Conservation (phyloP, 345 rosid genomes). For the Psidium guajava region DNA sequence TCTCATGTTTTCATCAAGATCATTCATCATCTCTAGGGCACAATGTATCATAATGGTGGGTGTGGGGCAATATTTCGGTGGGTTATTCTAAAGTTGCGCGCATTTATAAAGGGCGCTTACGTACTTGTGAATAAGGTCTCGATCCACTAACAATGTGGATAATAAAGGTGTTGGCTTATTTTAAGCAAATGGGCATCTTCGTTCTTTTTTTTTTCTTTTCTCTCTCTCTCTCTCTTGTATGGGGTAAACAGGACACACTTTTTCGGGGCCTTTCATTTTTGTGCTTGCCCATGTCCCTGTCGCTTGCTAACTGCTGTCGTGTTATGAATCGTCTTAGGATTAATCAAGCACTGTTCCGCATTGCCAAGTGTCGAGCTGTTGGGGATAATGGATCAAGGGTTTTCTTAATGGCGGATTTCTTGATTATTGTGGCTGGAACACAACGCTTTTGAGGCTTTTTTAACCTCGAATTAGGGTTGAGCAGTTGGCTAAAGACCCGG, state of each 20-base stretch:
- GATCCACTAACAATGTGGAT: conserved; percentile 38
- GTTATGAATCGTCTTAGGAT: not conserved
- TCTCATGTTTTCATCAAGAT: not conserved
- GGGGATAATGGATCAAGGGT: not conserved
- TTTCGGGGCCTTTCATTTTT: not conserved
- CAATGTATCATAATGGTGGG: not conserved
- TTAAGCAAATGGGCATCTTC: not conserved
- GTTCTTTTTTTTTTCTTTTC: not conserved
- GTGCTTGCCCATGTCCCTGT: not conserved
- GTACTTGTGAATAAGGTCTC: conserved; percentile 21
- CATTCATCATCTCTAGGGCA: not conserved
- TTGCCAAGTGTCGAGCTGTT: not conserved
- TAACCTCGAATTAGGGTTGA: not conserved
- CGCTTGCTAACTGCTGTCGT: not conserved
- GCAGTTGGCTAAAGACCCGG: not conserved
- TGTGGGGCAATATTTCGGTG: not conserved
- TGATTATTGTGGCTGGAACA: not conserved
- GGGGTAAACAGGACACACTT: not conserved
- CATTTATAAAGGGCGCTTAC: conserved; percentile 14
- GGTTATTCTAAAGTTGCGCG: conserved; percentile 11
- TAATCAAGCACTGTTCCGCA: not conserved
- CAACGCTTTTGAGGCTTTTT: not conserved
- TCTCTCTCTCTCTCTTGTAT: too few species aligned
- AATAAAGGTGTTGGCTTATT: conserved; percentile 10
- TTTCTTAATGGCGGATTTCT: not conserved